Evolutionary conservation across 495 filamentous ascomycete genomes (phyloP), one percentile per base, ranked within the genome.

Genomic region (Daldinia decipiens): DNA sequence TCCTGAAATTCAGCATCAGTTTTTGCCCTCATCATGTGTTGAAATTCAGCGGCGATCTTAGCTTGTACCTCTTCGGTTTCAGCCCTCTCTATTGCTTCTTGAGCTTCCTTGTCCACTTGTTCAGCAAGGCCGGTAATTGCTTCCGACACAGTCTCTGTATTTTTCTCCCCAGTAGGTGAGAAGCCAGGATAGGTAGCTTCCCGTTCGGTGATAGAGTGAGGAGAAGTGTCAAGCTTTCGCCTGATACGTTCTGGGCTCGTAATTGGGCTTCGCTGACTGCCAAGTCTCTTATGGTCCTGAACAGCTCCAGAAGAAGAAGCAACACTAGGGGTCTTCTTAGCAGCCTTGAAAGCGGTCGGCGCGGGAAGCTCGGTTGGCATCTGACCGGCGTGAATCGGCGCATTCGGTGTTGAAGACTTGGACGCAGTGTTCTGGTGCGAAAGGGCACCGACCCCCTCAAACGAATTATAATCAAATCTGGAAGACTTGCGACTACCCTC

Each of bases 91-190:
- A 92, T 78, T 59, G 88, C 88, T 60, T 90, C 87, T 60, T 89
- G 87, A 8, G 90, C 88, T 73, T 94, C 87, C 59, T 87, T 85
- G 58, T 92, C 87, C 52, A 90, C 89, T 74, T 90, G 82, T 64
- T 86, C 83, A 7, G 88, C 91, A 56, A 93, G 83, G 27, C 89
- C 89, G 38, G 81, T 87, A 31, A 94, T 83, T 13, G 92, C 91
- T 9, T 92, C 87, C 32, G 90, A 82, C 5, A 96, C 91, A 34
- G 87, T 92, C 76, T 91, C 88, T 31, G 83, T 86, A 56, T 85
- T 79, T 36, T 80, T 82, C 0, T 82, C 73, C 15, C 67, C 63
- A 0, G 40, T 40, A 31, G 64, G 57, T 8, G 40, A 57, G 47
- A 63, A 47, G 26, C 38, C 32, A 12, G 59, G 62, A 36, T 56